Evolutionary conservation across 345 rosid genomes (phyloP).

Genomic region (Sonneratia alba): DNA sequence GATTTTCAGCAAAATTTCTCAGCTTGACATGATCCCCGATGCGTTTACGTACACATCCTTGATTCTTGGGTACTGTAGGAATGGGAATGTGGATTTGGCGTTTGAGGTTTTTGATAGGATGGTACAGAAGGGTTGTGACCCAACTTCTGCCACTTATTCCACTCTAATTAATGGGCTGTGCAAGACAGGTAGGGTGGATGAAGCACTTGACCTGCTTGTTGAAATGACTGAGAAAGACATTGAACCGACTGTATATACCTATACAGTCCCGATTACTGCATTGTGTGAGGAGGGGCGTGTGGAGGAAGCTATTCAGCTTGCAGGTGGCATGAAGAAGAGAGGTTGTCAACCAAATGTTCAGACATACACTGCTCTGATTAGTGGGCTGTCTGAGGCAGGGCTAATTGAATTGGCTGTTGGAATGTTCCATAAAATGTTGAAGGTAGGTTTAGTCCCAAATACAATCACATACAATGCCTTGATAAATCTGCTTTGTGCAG

Average conservation of each 20-base stretch:
- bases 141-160: slow-evolving; percentile 50
- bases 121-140: slow-evolving; percentile 47
- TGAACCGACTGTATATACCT: slow-evolving; percentile 41
- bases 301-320: slow-evolving; percentile 38
- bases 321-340: slow-evolving; percentile 32
- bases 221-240: slow-evolving; percentile 48
- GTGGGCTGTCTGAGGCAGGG: slow-evolving; percentile 34
- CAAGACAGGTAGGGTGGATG: slow-evolving; percentile 37
- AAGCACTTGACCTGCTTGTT: slow-evolving; percentile 42
- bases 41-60: slow-evolving; percentile 46
- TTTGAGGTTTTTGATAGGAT: slow-evolving; percentile 42
- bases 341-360: slow-evolving; percentile 45
- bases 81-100: slow-evolving; percentile 33
- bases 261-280: slow-evolving; percentile 39
- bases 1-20: slow-evolving; percentile 34
- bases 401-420: slow-evolving; percentile 47
- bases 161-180: slow-evolving; percentile 51
- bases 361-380: slow-evolving; percentile 47
- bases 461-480: slow-evolving; percentile 45
- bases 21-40: slow-evolving; percentile 39
- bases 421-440: slow-evolving; percentile 47
- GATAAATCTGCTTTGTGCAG: slow-evolving; percentile 35
- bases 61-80: slow-evolving; percentile 62
- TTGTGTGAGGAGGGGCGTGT: slow-evolving; percentile 44
- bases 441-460: slow-evolving; percentile 37